These are phyloP conservation scores for Neonectria faginata DNA, from an alignment of 2,329 filamentous ascomycete genomes.

Conservation along the genomic window DNA sequence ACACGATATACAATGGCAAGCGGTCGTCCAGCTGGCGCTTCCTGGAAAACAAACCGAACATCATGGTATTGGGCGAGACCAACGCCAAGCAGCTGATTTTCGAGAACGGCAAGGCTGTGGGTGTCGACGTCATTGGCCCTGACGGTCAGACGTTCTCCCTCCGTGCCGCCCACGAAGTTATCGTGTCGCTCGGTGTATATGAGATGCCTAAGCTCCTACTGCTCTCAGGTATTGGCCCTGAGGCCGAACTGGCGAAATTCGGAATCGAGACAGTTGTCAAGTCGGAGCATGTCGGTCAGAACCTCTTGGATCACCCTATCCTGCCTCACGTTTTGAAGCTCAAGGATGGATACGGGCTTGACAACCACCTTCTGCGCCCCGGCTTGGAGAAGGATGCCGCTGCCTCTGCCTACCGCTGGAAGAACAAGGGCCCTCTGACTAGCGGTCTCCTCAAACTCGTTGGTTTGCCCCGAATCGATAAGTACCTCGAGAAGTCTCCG, in stretches of 20 bases:
- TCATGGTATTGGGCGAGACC: too few species aligned
- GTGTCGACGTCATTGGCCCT: too few species aligned
- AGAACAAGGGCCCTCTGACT: constrained; percentile 54
- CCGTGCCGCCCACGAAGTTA: constrained; percentile 60
- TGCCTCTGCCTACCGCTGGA: constrained; percentile 33
- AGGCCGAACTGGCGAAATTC: constrained; percentile 61
- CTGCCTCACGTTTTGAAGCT: constrained; percentile 57
- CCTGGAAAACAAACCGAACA: too few species aligned
- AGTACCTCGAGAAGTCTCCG: constrained; percentile 58
- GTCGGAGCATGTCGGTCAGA: constrained; percentile 71
- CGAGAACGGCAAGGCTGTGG: too few species aligned
- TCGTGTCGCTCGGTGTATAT: constrained; percentile 65
- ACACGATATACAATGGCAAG: too few species aligned
- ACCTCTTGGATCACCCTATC: constrained; percentile 72
- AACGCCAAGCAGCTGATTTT: too few species aligned
- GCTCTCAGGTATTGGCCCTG: constrained; percentile 71
- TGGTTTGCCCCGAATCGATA: constrained; percentile 68
- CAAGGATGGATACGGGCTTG: constrained; percentile 55
- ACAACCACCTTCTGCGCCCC: constrained; percentile 55
- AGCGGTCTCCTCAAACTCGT: constrained; percentile 62
- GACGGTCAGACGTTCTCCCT: too few species aligned
- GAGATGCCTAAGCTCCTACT: constrained; percentile 74
- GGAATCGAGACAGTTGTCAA: constrained; percentile 65
- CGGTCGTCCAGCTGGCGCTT: too few species aligned
- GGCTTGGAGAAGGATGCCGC: constrained; percentile 51